These are phyloP conservation scores for Ustilago cynodontis DNA, from an alignment of 1,284 basidiomycete genomes.

Conservation along the genomic window DNA sequence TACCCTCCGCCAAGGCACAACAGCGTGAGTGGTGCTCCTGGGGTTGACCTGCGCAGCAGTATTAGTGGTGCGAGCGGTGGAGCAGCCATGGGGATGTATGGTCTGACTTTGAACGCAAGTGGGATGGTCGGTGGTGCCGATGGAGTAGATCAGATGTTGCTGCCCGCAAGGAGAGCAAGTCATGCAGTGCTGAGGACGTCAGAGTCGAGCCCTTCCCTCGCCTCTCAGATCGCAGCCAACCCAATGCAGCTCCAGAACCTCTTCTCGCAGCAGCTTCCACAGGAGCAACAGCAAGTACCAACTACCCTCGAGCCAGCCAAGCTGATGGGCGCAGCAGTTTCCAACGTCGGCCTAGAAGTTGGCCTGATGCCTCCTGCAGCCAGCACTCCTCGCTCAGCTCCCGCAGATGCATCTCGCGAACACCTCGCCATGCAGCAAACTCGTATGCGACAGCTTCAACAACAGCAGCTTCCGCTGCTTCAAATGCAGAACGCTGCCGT, in stretches of 20 bases:
- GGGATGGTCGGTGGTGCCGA: conserved; percentile 19
- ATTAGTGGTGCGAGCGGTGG: conserved; percentile 1
- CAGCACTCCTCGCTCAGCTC: conserved; percentile 38
- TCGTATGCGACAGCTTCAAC: conserved; percentile 38
- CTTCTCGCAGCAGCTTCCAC: conserved; percentile 20
- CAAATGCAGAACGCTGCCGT: conserved; percentile 30
- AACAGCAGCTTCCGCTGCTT: conserved; percentile 35
- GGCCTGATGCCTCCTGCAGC: conserved; percentile 24
- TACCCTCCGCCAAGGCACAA: conserved; percentile 45
- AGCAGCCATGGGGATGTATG: conserved; percentile 8
- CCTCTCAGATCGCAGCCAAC: conserved; percentile 46
- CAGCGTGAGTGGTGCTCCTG: conserved; percentile 10
- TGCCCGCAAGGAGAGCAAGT: conserved; percentile 21
- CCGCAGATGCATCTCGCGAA: conserved; percentile 30
- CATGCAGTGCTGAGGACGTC: conserved; percentile 23
- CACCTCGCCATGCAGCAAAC: conserved; percentile 35
- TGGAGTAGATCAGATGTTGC: conserved; percentile 26
- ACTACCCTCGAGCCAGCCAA: conserved; percentile 36
- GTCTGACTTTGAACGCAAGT: conserved; percentile 17
- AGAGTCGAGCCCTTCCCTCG: conserved; percentile 41
- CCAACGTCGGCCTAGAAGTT: neutral
- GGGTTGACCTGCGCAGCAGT: neutral
- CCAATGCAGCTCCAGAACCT: conserved; percentile 53
- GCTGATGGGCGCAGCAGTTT: conserved; percentile 20
- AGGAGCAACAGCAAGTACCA: conserved; percentile 13